Evolutionary conservation across 2,329 filamentous ascomycete species (phyloP).

Genomic region (Thielaviopsis euricoi): DNA sequence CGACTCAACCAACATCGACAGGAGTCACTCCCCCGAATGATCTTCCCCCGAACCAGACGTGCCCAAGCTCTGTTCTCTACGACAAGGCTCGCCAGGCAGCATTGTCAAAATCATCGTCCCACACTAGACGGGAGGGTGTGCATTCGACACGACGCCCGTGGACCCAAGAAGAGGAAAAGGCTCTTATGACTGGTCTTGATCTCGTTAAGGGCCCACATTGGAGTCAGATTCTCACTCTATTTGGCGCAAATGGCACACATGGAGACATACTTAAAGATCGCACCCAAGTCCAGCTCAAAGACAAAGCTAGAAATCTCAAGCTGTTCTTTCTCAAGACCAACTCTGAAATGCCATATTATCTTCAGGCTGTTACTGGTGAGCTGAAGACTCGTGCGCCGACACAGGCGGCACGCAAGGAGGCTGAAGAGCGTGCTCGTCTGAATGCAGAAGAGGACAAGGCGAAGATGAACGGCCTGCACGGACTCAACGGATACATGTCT

Average conservation of each 20-base stretch:
- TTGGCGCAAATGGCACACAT: slow-evolving; percentile 62
- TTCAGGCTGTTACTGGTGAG: slow-evolving; percentile 78
- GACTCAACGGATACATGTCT: slow-evolving; percentile 8
- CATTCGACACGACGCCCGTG: slow-evolving; percentile 59
- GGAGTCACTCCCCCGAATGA: slow-evolving; percentile 15
- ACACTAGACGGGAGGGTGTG: slow-evolving; percentile 37
- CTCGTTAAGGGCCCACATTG: slow-evolving; percentile 82
- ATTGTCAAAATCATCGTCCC: slow-evolving; percentile 37
- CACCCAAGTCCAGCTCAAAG: slow-evolving; percentile 82
- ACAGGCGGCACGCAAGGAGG: slow-evolving; percentile 52
- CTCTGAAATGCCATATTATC: slow-evolving; percentile 75
- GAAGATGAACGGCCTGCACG: slow-evolving; percentile 36
- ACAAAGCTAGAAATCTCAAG: slow-evolving; percentile 81
- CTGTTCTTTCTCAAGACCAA: slow-evolving; percentile 84
- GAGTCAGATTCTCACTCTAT: slow-evolving; percentile 78
- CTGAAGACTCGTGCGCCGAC: slow-evolving; percentile 70
- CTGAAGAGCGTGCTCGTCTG: slow-evolving; percentile 42
- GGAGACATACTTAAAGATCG: slow-evolving; percentile 74
- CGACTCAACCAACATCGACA: not conserved
- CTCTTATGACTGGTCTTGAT: slow-evolving; percentile 74
- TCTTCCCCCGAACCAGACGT: slow-evolving; percentile 39
- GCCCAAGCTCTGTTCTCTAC: slow-evolving; percentile 37
- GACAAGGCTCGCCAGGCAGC: slow-evolving; percentile 43
- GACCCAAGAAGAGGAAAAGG: slow-evolving; percentile 80
- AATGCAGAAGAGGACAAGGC: slow-evolving; percentile 44